phyloP scores from a whole-genome alignment of 495 filamentous ascomycete species.

The Aspergillus saccharolyticus region DNA sequence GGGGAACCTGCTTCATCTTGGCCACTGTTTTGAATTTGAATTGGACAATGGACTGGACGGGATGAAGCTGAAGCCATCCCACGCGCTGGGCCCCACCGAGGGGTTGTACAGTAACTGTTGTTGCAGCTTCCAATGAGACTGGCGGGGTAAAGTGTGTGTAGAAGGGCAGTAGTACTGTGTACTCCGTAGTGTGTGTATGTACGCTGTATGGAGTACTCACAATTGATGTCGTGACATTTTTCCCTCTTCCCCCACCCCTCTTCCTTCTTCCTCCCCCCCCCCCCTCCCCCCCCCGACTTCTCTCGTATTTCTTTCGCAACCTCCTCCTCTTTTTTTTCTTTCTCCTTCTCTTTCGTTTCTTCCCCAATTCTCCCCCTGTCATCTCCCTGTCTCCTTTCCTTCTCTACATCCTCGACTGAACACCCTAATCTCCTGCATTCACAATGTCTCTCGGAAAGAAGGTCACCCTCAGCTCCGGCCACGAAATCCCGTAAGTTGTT shows the following conservation, averaged over 20 bases:
- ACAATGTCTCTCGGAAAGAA: constrained; percentile 47
- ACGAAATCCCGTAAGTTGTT: constrained; percentile 38
- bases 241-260: neutral
- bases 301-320: neutral
- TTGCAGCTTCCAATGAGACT: neutral
- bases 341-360: neutral
- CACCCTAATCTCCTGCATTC: constrained; percentile 4
- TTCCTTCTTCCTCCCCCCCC: neutral
- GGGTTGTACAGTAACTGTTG: too few relatives aligned
- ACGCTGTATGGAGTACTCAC: too few relatives aligned
- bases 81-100: neutral
- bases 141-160: neutral
- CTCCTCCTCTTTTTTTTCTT: neutral
- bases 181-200: too few relatives aligned
- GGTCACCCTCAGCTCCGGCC: constrained; percentile 40
- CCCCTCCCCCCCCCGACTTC: neutral
- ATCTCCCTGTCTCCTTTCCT: neutral
- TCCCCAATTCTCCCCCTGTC: neutral
- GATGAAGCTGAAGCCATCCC: neutral
- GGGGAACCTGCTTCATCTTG: neutral
- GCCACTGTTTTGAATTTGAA: too few relatives aligned
- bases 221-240: neutral
- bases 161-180: too few relatives aligned
- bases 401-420: neutral
- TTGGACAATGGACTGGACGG: too few relatives aligned